Evolutionary conservation across 371 early-diverging fungal genomes (phyloP), one percentile per base, ranked within the genome.

Genomic region (Mucor saturninus): DNA sequence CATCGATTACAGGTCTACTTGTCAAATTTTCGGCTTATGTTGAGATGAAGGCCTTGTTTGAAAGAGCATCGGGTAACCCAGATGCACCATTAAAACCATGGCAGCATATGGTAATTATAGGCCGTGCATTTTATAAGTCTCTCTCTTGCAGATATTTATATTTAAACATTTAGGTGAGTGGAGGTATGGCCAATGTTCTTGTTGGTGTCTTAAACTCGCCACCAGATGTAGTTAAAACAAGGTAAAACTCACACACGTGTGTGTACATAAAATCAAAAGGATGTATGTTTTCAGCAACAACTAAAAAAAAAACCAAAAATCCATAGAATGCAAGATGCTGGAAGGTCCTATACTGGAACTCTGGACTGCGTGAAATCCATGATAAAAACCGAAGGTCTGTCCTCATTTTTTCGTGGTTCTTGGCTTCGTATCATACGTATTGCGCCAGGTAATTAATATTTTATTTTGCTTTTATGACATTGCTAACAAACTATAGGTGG

Each of bases 171-270:
- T 46, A 74, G 74, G 63, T 71, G 13, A 76, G 82, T 32, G 83
- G 83, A 28, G 79, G 79, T 52, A 59, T 79, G 42, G 75, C 83
- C 15, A 83, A 83, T 62, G 73, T 81, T 8, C 56, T 81, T n/a
- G 83, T 83, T 10, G 83, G 75, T 28, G 73, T 83, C 26, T 54
- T 81, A 40, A 83, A 83, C 45, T 79, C 78, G 8, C 83, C 81
- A 13, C 83, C 83, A 0, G 82, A 78, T 66, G 76, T 77, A 11
- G 77, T 77, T 3, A 79, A 77, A 59, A 77, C 78, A 62, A 71
- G 77, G 77, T 71, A 66, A 52, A 39, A 15, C 13, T 21, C 21
- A 21, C 21, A 21, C 21, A 21, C 21, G 21, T 21, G 21, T 21
- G 21, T 21, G 21, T 21, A 21, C 21, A 21, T 21, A 21, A 21